Percentiles rank a stretch among this genome's conserved stretches.
Evolutionary conservation across 1,284 basidiomycete species (phyloP).

Genomic region (Bjerkandera adusta): DNA sequence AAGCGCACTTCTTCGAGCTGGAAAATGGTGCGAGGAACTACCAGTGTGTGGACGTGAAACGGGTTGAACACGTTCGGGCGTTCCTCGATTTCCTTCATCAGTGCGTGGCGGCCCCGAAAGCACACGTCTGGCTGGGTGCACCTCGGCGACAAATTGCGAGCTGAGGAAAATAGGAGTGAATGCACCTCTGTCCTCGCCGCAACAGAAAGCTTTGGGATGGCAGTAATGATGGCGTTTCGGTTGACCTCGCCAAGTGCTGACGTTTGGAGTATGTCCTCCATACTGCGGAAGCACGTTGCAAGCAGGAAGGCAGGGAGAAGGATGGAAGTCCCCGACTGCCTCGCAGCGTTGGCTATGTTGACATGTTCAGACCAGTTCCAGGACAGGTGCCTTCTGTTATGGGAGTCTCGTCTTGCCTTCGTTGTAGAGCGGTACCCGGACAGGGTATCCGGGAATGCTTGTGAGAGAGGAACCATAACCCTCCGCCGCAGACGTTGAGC

Average conservation of each 20-base stretch:
- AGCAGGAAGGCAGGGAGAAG: neutral
- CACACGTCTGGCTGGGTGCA: too few relatives aligned
- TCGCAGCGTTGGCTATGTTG: constrained; percentile 3
- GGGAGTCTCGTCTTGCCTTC: neutral
- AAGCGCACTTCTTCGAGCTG: too few relatives aligned
- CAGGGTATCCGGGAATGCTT: neutral
- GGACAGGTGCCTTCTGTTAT: too few relatives aligned
- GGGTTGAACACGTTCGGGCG: too few relatives aligned
- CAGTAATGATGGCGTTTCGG: neutral
- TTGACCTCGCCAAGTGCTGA: neutral
- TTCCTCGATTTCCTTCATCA: too few relatives aligned
- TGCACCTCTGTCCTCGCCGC: too few relatives aligned
- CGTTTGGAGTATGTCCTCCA: neutral
- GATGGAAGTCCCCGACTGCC: neutral
- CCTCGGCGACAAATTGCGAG: too few relatives aligned
- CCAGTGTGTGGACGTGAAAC: too few relatives aligned
- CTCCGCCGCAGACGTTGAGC: neutral
- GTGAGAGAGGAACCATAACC: neutral
- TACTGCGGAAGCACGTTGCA: neutral
- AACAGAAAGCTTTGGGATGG: neutral
- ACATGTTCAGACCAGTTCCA: too few relatives aligned
- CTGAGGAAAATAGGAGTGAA: too few relatives aligned
- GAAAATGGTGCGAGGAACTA: too few relatives aligned
- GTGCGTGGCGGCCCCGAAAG: too few relatives aligned
- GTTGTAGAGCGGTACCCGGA: neutral